A percentile compares a stretch with the other conserved stretches of the same genome.
phyloP scores from a whole-genome alignment of 2,329 filamentous ascomycete genomes.

The Tolypocladium tropicale region DNA sequence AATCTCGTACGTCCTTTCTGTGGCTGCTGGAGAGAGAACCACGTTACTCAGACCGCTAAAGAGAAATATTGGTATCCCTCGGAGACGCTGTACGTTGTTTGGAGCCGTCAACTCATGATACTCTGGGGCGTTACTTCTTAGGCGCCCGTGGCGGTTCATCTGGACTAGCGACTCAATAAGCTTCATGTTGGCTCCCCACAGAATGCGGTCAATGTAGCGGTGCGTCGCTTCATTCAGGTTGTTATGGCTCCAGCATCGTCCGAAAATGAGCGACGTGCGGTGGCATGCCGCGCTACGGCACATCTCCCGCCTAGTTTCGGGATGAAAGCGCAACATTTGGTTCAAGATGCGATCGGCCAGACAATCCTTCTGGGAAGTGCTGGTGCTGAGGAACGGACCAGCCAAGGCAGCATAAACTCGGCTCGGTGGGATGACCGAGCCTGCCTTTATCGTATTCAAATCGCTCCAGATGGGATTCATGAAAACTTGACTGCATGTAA shows the following conservation, averaged over 20 bases:
- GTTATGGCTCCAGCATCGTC: slow-evolving; percentile 50
- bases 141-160: slow-evolving; percentile 39
- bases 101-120: slow-evolving; percentile 36
- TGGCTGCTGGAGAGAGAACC: slow-evolving; percentile 43
- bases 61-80: slow-evolving; percentile 43
- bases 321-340: slow-evolving; percentile 47
- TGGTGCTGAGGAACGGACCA: slow-evolving; percentile 46
- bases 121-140: slow-evolving; percentile 40
- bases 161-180: slow-evolving; percentile 45
- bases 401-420: slow-evolving; percentile 34
- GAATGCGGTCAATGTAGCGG: slow-evolving; percentile 48
- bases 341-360: slow-evolving; percentile 41
- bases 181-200: slow-evolving; percentile 52
- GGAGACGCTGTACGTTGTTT: slow-evolving; percentile 38
- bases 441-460: slow-evolving; percentile 46
- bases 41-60: slow-evolving; percentile 47
- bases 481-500: slow-evolving; percentile 52
- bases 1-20: slow-evolving; percentile 41
- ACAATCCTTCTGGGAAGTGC: slow-evolving; percentile 29
- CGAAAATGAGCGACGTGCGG: slow-evolving; percentile 48
- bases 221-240: slow-evolving; percentile 60
- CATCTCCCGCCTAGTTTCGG: slow-evolving; percentile 41
- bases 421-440: slow-evolving; percentile 38
- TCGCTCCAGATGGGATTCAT: slow-evolving; percentile 50
- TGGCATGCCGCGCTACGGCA: slow-evolving; percentile 55